Percentiles rank a stretch among this genome's conserved stretches.
phyloP scores from a whole-genome alignment of 2,329 filamentous ascomycete genomes.

The Fusarium verrucosum region DNA sequence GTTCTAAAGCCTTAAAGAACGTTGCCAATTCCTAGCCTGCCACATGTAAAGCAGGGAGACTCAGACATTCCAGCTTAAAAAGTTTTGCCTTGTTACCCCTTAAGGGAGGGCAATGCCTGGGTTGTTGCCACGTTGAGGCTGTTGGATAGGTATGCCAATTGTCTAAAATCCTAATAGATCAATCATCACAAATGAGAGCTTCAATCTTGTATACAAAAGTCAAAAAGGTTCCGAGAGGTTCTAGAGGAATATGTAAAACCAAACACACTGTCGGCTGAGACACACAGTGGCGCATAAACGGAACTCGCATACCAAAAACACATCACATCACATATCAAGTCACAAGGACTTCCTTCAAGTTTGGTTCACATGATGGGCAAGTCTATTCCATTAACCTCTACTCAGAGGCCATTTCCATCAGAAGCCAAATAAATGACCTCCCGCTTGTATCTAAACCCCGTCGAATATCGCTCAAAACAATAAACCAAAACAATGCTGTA shows the following conservation, averaged over 20 bases:
- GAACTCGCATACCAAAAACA: neutral
- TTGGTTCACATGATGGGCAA: neutral
- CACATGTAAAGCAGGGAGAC: too few relatives aligned
- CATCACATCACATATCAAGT: neutral
- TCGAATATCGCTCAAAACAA: conserved; percentile 8
- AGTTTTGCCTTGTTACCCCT: too few relatives aligned
- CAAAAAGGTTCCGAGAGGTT: neutral
- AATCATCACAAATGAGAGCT: too few relatives aligned
- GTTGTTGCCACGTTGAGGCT: too few relatives aligned
- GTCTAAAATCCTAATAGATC: too few relatives aligned
- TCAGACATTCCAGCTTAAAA: too few relatives aligned
- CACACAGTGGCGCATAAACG: neutral
- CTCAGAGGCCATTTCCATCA: conserved; percentile 10
- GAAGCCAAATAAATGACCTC: neutral
- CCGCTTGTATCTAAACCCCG: conserved; percentile 15
- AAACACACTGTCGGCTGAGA: neutral
- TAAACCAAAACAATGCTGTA: conserved; percentile 22
- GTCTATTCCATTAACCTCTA: conserved; percentile 32
- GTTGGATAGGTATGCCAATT: too few relatives aligned
- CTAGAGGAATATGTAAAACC: neutral
- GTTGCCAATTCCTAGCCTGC: too few relatives aligned
- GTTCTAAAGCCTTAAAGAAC: too few relatives aligned
- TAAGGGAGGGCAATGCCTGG: too few relatives aligned
- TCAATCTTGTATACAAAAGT: neutral
- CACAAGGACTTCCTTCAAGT: neutral